These are phyloP conservation scores for Pleurostoma richardsiae DNA, from an alignment of 2,329 filamentous ascomycete genomes.

Conservation along the genomic window DNA sequence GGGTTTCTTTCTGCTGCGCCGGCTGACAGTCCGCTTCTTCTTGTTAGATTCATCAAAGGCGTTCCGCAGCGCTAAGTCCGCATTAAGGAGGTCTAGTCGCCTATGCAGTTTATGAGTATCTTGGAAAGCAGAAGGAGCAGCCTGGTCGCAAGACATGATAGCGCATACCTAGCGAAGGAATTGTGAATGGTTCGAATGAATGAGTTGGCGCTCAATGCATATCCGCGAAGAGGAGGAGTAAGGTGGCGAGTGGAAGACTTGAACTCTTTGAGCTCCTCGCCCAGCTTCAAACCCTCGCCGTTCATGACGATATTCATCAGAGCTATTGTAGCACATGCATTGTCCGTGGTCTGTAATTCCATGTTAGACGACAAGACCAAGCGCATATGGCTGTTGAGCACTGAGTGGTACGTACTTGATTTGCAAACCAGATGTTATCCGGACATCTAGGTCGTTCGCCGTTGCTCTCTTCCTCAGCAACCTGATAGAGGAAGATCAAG, in stretches of 20 bases:
- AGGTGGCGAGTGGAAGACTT: conserved; percentile 66
- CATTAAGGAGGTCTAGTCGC: conserved; percentile 70
- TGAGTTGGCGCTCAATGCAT: conserved; percentile 67
- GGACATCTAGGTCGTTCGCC: conserved; percentile 49
- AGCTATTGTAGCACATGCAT: conserved; percentile 89
- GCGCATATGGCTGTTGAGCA: background rate
- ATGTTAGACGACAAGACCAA: conserved; percentile 5
- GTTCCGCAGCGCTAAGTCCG: conserved; percentile 61
- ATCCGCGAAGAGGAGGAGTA: conserved; percentile 67
- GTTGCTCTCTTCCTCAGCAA: conserved; percentile 45
- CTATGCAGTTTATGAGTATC: conserved; percentile 18
- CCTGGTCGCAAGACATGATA: too few species aligned
- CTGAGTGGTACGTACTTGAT: conserved; percentile 55
- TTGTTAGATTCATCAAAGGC: conserved; percentile 37
- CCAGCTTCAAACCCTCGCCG: conserved; percentile 59
- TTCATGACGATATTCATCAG: conserved; percentile 95
- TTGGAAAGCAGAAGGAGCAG: too few species aligned
- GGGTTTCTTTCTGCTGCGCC: conserved; percentile 22
- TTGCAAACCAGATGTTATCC: conserved; percentile 82
- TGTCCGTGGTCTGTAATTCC: conserved; percentile 61
- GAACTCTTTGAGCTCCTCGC: conserved; percentile 65
- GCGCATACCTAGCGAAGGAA: conserved; percentile 60
- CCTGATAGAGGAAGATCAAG: conserved; percentile 85
- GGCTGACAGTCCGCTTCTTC: conserved; percentile 16
- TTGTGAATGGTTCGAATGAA: conserved; percentile 84